A percentile compares a stretch with the other conserved stretches of the same genome.
phyloP scores from a whole-genome alignment of 208 protist species.

The Naegleria fowleri region DNA sequence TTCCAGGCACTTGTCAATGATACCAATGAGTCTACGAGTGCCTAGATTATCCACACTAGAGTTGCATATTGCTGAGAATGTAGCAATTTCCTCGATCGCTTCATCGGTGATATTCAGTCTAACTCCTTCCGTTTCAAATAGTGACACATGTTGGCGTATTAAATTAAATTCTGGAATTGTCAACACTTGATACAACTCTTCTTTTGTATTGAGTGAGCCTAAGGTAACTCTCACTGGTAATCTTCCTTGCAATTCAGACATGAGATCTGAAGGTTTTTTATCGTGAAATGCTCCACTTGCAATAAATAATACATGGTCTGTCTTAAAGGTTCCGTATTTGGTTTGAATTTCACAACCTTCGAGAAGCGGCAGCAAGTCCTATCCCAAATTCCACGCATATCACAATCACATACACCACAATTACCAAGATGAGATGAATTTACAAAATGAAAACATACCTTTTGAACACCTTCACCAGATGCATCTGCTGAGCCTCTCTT shows the following conservation, averaged over 20 bases:
- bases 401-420: too few species aligned
- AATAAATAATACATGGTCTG: conserved; percentile 96
- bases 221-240: conserved; percentile 94
- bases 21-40: conserved; percentile 85
- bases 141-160: conserved; percentile 73
- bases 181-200: conserved; percentile 88
- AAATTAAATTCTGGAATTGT: conserved; percentile 91
- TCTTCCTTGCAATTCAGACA: conserved; percentile 89
- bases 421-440: too few species aligned
- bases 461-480: conserved; percentile 90
- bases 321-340: conserved; percentile 93
- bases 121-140: conserved; percentile 89
- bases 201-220: conserved; percentile 71
- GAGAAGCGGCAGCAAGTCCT: conserved; percentile 91
- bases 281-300: conserved; percentile 93
- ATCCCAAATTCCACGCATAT: too few species aligned
- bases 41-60: conserved; percentile 91
- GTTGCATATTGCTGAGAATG: conserved; percentile 79
- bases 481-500: conserved; percentile 53
- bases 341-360: conserved; percentile 92
- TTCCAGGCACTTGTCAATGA: conserved; percentile 88
- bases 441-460: too few species aligned
- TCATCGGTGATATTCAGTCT: conserved; percentile 83
- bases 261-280: conserved; percentile 82
- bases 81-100: conserved; percentile 75